Base-by-base conservation (phyloP, 257 asterid species). In the Solanum rostratum region DNA sequence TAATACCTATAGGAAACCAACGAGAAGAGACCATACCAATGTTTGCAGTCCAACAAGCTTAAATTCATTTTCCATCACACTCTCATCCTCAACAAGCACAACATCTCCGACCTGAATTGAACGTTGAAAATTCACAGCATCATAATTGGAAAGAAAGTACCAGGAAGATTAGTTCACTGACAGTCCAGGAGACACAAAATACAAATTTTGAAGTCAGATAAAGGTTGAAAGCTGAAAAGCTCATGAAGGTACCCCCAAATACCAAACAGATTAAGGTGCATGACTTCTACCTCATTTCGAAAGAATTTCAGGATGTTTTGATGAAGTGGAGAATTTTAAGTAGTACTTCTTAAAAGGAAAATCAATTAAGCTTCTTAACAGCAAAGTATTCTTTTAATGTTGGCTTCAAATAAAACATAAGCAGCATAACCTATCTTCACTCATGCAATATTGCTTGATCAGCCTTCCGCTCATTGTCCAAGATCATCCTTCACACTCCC, bases 101-200 rank as follows among this genome's bases (percentile, higher is more conserved):
- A 90, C 93, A 74, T 93, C 95, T 84, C 95, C 97, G 37, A 91
- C 93, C 97, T 93, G 85, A 82, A 79, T 85, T 39, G 18, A 79
- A 59, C 9, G 46, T 78, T 79, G n/a, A 41, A 74, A 49, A 60
- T 27, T 33, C 46, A 18, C 62, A 45, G 45, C 84, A 81, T 46
- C 20, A 78, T 78, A 27, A 50, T 49, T 27, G 10, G 13, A 50
- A 20, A 78, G 49, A 24, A 65, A 37, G 13, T 45, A 33, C 55
- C 14, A 45, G n/a, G 65, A 20, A 85, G 66, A 37, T 76, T 9
- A 79, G 54, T 37, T 78, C 45, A 78, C 85, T 43, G 54, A 49
- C 81, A 49, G 50, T 82, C 79, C 82, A 83, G 30, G 14, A 59
- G 37, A 46, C 29, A 3, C 11, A 59, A 24, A 27, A 37, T 15